Evolutionary conservation across 805 yeast genomes (phyloP), one percentile per base, ranked within the genome.

Genomic region (Kodamaea kakaduensis): DNA sequence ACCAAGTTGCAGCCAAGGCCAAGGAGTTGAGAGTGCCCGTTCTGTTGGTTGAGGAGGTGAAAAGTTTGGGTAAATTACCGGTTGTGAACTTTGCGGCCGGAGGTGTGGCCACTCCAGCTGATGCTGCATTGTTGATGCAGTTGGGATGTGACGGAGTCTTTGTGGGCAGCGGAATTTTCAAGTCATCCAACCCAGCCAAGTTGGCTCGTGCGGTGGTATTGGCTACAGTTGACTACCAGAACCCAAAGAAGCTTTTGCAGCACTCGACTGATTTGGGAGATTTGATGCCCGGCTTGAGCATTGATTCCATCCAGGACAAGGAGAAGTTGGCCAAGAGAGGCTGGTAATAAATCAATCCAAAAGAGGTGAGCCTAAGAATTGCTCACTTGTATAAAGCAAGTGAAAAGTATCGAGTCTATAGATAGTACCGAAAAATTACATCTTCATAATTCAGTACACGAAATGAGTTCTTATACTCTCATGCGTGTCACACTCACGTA

Each of bases 81-180:
- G 94, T 84, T 28, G 93, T 84, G 37, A 84, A 82, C 64, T 84
- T 84, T 53, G 90, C 93, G 25, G 93, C 93, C 18, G 94, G 94
- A 27, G 94, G 94, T 40, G 81, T 84, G 34, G 93, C 94, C 7
- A 81, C 94, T 9, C 94, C 94, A 21, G 79, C 89, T 6, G 94
- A 84, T 58, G 94, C 94, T 17, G 93, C 93, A 14, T 61, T 84
- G 44, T 77, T 85, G 58, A 84, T 84, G 87, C 82, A 79, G 52
- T 60, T 80, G 42, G 87, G 87, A n/a, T 77, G 83, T 50, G 87
- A 81, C 52, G 87, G 87, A 42, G 83, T 81, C 19, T 81, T 81
- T 48, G 87, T 79, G 17, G 86, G 86, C 13, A 78, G 86, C 3
- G 93, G 93, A 17, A 83, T 83, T 44, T 84, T 83, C 74, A 78